Evolutionary conservation across 2,329 filamentous ascomycete species (phyloP), one percentile per base, ranked within the genome.

Genomic region (Stylonectria norvegica): DNA sequence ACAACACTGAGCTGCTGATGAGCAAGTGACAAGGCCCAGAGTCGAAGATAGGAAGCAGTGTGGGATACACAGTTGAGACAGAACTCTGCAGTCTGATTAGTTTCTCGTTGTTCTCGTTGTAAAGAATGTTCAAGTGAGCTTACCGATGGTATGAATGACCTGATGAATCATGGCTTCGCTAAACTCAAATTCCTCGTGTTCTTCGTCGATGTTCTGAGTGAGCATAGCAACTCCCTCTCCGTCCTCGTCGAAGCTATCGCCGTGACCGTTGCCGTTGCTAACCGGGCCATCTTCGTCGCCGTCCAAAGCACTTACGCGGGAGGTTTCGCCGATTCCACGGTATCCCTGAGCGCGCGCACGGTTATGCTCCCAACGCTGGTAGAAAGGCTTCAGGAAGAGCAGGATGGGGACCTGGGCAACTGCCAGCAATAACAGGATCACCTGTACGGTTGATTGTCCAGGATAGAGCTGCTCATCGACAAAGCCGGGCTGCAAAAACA

Each of bases 31-130:
- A 98, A 69, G 20, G 93, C 93, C 93, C 93, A 98, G 31, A 98
- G 86, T 74, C 93, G 93, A 34, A 98, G 85, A 69, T 98, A 98
- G 1, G 93, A 98, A 4, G 93, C 93, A 4, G 94, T 98, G 70
- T 98, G 93, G 20, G 93, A 98, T 49, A 98, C 91, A 66, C 91
- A 97, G 75, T 98, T 98, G 57, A 98, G 78, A 64, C 93, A 98
- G 73, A 98, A 98, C 76, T 98, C 89, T 89, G 53, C 4, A 39
- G 6, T 18, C 11, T 20, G 47, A 25, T 71, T 61, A 71, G 62
- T 23, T 5, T 4, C 4, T 8, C 19, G 20, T 25, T 20, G 11
- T 14, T 5, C 7, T 5, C 8, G 30, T 18, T 7, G 8, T 8
- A 7, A 25, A 7, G 12, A 12, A 25, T 12, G 22, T n/a, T 9